Conservation (phyloP, 2,329 filamentous ascomycete species). For the Aspergillus intermedius region DNA sequence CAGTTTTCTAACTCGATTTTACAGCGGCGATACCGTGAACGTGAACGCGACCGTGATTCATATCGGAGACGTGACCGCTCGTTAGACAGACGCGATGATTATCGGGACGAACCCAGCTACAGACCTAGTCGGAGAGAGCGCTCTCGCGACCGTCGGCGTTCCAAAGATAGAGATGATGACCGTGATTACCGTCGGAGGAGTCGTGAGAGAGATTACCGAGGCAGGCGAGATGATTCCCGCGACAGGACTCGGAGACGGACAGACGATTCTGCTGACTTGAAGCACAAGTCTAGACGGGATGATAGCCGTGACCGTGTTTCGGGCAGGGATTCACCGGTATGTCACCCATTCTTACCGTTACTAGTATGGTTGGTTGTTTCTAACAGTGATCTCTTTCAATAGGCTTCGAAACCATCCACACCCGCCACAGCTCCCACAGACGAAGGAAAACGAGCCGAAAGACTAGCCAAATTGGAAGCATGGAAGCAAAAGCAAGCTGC, state of each 20-base stretch:
- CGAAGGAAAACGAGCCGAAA: constrained; percentile 70
- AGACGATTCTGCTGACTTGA: constrained; percentile 66
- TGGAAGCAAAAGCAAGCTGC: constrained; percentile 87
- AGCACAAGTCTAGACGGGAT: constrained; percentile 59
- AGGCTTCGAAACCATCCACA: constrained; percentile 51
- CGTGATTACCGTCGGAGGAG: constrained; percentile 56
- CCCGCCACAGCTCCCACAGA: constrained; percentile 52
- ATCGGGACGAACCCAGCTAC: constrained; percentile 57
- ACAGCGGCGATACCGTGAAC: constrained; percentile 49
- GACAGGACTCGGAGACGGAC: constrained; percentile 58
- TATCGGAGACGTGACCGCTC: constrained; percentile 66
- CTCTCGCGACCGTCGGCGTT: constrained; percentile 60
- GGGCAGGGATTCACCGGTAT: constrained; percentile 40
- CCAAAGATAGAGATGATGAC: constrained; percentile 48
- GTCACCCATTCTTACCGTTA: no score
- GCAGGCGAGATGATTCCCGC: constrained; percentile 66
- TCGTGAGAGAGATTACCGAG: constrained; percentile 62
- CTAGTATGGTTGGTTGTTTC: neutral
- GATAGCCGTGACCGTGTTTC: constrained; percentile 54
- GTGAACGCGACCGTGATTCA: constrained; percentile 52
- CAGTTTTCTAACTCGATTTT: neutral
- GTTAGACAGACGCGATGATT: constrained; percentile 43
- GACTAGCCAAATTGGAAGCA: constrained; percentile 73
- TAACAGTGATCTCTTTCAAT: constrained; percentile 1
- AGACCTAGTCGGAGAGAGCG: constrained; percentile 56